These are phyloP conservation scores for Tolypocladium cylindrosporum DNA, from an alignment of 2,329 filamentous ascomycete genomes.

Conservation along the genomic window DNA sequence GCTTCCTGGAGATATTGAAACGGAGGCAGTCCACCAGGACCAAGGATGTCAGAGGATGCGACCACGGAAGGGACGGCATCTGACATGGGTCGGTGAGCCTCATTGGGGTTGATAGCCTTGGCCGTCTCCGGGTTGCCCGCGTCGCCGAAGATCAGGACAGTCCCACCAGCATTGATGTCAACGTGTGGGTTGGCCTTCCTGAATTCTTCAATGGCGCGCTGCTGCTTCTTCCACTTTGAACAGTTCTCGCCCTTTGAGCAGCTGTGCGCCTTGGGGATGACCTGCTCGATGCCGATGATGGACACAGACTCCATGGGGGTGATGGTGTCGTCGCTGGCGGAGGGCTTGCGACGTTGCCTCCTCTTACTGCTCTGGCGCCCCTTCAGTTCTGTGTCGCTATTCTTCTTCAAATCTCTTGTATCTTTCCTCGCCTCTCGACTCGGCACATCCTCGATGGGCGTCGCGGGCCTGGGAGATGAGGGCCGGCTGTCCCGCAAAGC, in stretches of 20 bases:
- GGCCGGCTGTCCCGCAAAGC: conserved; percentile 49
- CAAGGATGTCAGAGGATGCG: conserved; percentile 84
- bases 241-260: conserved; percentile 85
- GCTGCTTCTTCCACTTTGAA: conserved; percentile 70
- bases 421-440: conserved; percentile 40
- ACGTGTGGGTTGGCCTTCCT: conserved; percentile 64
- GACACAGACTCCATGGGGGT: conserved; percentile 77
- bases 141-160: conserved; percentile 68
- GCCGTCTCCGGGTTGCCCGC: conserved; percentile 66
- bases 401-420: conserved; percentile 30
- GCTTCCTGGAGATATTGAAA: conserved; percentile 66
- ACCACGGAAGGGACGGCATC: conserved; percentile 73
- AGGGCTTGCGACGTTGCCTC: conserved; percentile 26
- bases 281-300: conserved; percentile 84
- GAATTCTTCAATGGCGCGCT: conserved; percentile 65
- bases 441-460: conserved; percentile 51
- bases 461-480: conserved; percentile 41
- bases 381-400: conserved; percentile 22
- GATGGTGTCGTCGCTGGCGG: conserved; percentile 54
- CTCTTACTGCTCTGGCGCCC: conserved; percentile 31
- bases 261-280: conserved; percentile 72
- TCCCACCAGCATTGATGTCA: conserved; percentile 44
- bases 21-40: conserved; percentile 52
- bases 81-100: conserved; percentile 56
- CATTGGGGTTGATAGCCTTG: conserved; percentile 42